A percentile compares a stretch with the other conserved stretches of the same genome.
Evolutionary conservation across 2,329 filamentous ascomycete species (phyloP).

Genomic region (Cephalotrichum gorgonifer): DNA sequence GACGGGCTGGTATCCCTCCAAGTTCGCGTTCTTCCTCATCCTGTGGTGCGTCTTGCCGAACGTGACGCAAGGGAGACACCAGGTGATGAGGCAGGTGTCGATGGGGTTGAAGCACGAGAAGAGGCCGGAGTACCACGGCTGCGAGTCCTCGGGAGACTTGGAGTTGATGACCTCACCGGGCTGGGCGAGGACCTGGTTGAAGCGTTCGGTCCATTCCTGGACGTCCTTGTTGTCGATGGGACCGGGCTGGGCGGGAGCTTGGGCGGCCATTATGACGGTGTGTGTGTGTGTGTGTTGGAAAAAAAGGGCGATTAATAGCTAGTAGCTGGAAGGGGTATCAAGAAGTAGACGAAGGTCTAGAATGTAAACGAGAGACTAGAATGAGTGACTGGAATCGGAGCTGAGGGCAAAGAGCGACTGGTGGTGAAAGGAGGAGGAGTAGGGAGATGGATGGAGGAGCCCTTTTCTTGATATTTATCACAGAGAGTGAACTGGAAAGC

Average conservation of each 20-base stretch:
- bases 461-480: neutral
- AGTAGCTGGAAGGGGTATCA: neutral
- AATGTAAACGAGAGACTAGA: neutral
- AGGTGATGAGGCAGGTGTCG: conserved; percentile 32
- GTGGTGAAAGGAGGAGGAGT: neutral
- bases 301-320: neutral
- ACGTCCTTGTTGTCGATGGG: conserved; percentile 23
- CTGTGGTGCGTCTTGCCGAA: conserved; percentile 23
- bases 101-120: conserved; percentile 34
- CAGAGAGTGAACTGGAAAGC: no score
- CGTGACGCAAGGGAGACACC: conserved; percentile 34
- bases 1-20: conserved; percentile 32
- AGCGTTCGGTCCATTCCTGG: conserved; percentile 29
- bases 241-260: neutral
- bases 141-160: conserved; percentile 23
- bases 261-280: neutral
- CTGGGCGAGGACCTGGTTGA: conserved; percentile 31
- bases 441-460: neutral
- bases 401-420: neutral
- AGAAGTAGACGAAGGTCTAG: no score
- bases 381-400: neutral
- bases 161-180: conserved; percentile 31
- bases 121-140: conserved; percentile 26
- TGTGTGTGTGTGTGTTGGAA: neutral
- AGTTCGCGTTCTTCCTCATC: conserved; percentile 25